Evolutionary conservation across 768 basidiomycete genomes (phyloP), one percentile per base, ranked within the genome.

Genomic region (Mycena vitilis): DNA sequence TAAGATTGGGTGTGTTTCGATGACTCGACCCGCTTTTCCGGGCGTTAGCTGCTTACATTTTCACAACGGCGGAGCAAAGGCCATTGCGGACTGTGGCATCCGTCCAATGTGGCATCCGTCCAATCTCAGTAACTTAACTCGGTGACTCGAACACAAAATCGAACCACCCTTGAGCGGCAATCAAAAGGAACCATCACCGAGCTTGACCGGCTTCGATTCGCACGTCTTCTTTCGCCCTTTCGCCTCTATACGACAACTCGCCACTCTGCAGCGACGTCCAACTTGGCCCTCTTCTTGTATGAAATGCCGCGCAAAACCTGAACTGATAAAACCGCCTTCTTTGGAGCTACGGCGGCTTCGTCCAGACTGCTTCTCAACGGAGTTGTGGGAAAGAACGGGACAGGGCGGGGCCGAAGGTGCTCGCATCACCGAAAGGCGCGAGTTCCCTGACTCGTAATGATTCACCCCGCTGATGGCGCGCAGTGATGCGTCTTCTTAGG

Each of bases 391-490:
- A 30, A 30, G n/a, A n/a, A n/a, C n/a, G n/a, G n/a, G n/a, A 16
- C 10, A 20, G 20, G 12, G 45, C 45, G 45, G 45, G 11, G 40
- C 11, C 40, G 40, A 40, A 2, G 11, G 10, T 40, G 40, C 10
- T 10, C 40, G 40, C 40, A 40, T 40, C 40, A 40, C 10, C 10
- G 15, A 40, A 2, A n/a, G 45, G 20, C 20, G 15, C 15, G 20
- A 13, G 30, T 4, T 18, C 23, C 23, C 22, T 63, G 62, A 63
- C 54, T 63, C 60, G 49, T 4, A 1, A 12, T 61, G 60, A 61
- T 30, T 61, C 51, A 61, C 30, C 20, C 47, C 49, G 37, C 30
- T 51, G 60, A 61, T 53, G 48, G 37, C 38, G 18, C 49, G 48
- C 18, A 37, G 38, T 34, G 60, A 49, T 36, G 15, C 60, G 60